Conservation (phyloP, 176 grass and related monocot species). For the Triticum timopheevii region DNA sequence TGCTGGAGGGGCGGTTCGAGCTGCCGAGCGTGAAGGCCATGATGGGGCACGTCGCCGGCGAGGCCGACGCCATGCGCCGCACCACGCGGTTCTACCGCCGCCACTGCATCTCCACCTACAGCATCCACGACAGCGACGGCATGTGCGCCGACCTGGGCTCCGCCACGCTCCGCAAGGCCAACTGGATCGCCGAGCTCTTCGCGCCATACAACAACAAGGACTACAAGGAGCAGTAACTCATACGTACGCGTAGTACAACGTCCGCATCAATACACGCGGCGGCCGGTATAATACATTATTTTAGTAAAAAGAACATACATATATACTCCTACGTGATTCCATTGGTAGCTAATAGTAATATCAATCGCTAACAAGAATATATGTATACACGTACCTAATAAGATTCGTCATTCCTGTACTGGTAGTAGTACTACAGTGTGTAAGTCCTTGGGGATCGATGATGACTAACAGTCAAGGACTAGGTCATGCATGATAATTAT, state of each 20-base stretch:
- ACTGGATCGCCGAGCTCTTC: slow-evolving; percentile 86
- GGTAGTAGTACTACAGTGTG: not conserved
- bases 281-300: not conserved
- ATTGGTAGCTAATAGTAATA: not conserved
- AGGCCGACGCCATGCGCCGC: slow-evolving; percentile 80
- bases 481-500: slow-evolving; percentile 4
- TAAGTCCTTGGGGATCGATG: not conserved
- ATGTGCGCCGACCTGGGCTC: slow-evolving; percentile 84
- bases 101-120: slow-evolving; percentile 99
- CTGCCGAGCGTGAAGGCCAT: slow-evolving; percentile 63
- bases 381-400: not conserved
- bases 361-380: not conserved
- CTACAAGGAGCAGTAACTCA: slow-evolving; percentile 55
- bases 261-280: not conserved
- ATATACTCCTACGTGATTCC: not conserved
- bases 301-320: not conserved
- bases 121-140: slow-evolving; percentile 96
- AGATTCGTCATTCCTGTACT: slow-evolving; percentile 49
- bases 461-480: slow-evolving; percentile 26
- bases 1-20: slow-evolving; percentile 58
- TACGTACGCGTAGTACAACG: not conserved
- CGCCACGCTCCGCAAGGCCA: slow-evolving; percentile 62
- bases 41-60: slow-evolving; percentile 49
- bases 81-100: slow-evolving; percentile 95
- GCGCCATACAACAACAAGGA: slow-evolving; percentile 86